Conservation (phyloP, 345 rosid genomes). For the Hibiscus trionum region DNA sequence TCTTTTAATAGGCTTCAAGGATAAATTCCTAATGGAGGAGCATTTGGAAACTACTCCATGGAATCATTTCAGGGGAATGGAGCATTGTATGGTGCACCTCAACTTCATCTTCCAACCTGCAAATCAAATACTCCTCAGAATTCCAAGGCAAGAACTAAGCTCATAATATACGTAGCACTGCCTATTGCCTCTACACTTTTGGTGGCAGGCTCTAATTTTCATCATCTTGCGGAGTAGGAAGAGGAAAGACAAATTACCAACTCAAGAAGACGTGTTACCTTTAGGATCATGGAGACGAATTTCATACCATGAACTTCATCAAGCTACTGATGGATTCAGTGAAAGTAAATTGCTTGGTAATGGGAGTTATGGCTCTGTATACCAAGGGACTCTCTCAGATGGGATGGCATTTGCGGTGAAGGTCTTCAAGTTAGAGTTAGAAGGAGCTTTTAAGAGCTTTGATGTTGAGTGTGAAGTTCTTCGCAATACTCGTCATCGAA, state of each 20-base stretch:
- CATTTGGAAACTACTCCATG: constrained; percentile 16
- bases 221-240: not conserved
- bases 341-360: constrained; percentile 1
- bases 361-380: constrained; percentile 15
- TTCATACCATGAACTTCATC: not conserved
- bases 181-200: not conserved
- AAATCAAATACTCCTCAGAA: not conserved
- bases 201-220: not conserved
- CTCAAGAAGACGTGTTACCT: not conserved
- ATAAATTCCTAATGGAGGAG: constrained; percentile 10
- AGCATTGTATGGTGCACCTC: constrained; percentile 10
- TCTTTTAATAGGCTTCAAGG: constrained; percentile 18
- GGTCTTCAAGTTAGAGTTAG: constrained; percentile 4
- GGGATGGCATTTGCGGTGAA: constrained; percentile 12
- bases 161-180: not conserved
- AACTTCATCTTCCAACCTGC: constrained; percentile 3
- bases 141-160: not conserved
- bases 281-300: constrained; percentile 1
- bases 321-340: not conserved
- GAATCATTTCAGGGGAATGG: constrained; percentile 7
- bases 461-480: constrained; percentile 16
- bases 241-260: not conserved
- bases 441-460: constrained; percentile 4
- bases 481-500: constrained; percentile 15
- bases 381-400: constrained; percentile 2